phyloP scores from a whole-genome alignment of 768 basidiomycete genomes.

The Boletus pseudopeckii region DNA sequence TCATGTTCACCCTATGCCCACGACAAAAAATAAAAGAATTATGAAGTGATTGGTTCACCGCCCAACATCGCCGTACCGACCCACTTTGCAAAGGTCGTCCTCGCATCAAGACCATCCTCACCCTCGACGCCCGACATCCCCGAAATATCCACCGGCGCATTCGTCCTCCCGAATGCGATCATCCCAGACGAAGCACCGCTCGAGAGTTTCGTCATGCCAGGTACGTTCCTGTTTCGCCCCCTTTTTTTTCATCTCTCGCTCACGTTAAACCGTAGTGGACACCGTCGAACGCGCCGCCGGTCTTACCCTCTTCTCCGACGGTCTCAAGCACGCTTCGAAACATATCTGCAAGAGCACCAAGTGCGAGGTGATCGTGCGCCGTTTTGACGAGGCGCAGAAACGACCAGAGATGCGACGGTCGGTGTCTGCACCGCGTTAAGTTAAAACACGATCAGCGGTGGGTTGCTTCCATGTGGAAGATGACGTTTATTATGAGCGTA shows the following conservation, averaged over 20 bases:
- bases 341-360: slow-evolving; percentile 87
- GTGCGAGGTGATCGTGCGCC: slow-evolving; percentile 83
- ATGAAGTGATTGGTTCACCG: slow-evolving; percentile 93
- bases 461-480: too few relatives aligned
- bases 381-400: slow-evolving; percentile 90
- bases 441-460: not conserved
- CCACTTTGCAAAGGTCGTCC: slow-evolving; percentile 95
- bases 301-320: slow-evolving; percentile 80
- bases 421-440: slow-evolving; percentile 39
- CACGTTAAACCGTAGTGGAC: slow-evolving; percentile 56
- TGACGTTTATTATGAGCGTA: too few relatives aligned
- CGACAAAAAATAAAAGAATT: slow-evolving; percentile 46
- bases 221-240: slow-evolving; percentile 36
- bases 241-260: too few relatives aligned
- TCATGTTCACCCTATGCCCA: not conserved
- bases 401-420: slow-evolving; percentile 50
- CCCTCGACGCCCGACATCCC: slow-evolving; percentile 64
- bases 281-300: slow-evolving; percentile 89
- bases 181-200: slow-evolving; percentile 84
- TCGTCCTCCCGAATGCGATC: slow-evolving; percentile 91
- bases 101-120: slow-evolving; percentile 71
- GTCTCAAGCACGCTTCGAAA: slow-evolving; percentile 68
- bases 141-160: slow-evolving; percentile 87
- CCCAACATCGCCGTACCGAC: slow-evolving; percentile 93
- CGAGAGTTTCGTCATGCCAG: slow-evolving; percentile 76